phyloP scores from a whole-genome alignment of 441 rosid species.

The Gossypium schwendimanii region DNA sequence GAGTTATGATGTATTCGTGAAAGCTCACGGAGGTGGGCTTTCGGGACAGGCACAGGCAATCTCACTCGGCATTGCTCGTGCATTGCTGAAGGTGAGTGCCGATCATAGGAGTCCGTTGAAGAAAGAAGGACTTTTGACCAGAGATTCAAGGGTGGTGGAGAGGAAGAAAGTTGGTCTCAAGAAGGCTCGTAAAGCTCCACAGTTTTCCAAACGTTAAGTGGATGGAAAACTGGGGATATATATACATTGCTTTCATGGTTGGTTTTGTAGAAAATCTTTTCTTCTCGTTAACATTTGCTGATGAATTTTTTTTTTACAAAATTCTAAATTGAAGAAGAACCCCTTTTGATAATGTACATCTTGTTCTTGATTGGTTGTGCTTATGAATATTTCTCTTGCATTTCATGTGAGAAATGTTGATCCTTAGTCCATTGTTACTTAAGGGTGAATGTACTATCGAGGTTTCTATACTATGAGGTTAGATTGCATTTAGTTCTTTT shows the following conservation, averaged over 20 bases:
- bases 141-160: slow-evolving; percentile 88
- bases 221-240: background rate
- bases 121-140: slow-evolving; percentile 74
- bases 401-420: no score
- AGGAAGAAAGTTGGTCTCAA: slow-evolving; percentile 92
- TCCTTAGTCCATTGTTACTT: no score
- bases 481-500: no score
- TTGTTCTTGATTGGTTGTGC: no score
- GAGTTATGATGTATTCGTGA: slow-evolving; percentile 78
- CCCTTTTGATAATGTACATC: background rate
- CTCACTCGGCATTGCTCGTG: slow-evolving; percentile 81
- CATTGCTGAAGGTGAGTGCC: slow-evolving; percentile 68
- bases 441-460: no score
- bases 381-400: no score
- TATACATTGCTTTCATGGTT: background rate
- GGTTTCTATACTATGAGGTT: no score
- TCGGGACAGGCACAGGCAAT: slow-evolving; percentile 97
- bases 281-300: background rate
- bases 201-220: slow-evolving; percentile 70
- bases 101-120: slow-evolving; percentile 66
- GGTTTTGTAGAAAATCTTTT: background rate
- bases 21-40: slow-evolving; percentile 92
- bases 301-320: background rate
- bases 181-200: slow-evolving; percentile 95
- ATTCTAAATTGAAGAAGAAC: background rate